Conservation (phyloP, 2,329 filamentous ascomycete genomes). For the Calonectria multiphialidica region DNA sequence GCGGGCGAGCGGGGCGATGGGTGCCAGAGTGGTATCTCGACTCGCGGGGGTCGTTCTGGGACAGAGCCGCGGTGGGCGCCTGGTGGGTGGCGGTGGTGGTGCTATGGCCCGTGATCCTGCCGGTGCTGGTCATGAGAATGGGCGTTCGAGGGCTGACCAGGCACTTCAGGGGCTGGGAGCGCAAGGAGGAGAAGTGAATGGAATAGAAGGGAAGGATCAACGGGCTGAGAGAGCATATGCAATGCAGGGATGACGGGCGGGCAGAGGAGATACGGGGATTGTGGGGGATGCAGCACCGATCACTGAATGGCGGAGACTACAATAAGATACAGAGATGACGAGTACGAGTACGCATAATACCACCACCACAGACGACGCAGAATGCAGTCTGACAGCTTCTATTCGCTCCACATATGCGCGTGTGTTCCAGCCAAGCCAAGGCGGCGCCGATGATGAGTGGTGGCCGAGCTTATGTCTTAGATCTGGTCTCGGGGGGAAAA, state of each 20-base stretch:
- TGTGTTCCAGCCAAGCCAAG: background rate
- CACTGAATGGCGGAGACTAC: background rate
- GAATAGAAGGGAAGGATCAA: too few relatives aligned
- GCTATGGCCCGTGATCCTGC: slow-evolving; percentile 69
- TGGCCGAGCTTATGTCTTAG: slow-evolving; percentile 3
- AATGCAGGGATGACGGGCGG: background rate
- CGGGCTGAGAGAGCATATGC: slow-evolving; percentile 46
- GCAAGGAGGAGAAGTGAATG: slow-evolving; percentile 52
- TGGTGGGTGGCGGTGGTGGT: slow-evolving; percentile 48
- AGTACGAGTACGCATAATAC: slow-evolving; percentile 10
- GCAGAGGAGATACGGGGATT: background rate
- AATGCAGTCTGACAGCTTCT: background rate
- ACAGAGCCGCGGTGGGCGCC: slow-evolving; percentile 36
- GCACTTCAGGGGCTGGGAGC: slow-evolving; percentile 59
- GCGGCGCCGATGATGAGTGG: background rate
- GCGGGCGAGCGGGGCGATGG: slow-evolving; percentile 45
- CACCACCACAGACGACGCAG: background rate
- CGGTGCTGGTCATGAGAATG: slow-evolving; percentile 79
- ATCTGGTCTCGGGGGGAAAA: background rate
- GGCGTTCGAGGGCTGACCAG: slow-evolving; percentile 55
- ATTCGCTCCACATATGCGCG: background rate
- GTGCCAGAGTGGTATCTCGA: slow-evolving; percentile 51
- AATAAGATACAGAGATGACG: slow-evolving; percentile 2
- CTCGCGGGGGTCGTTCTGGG: slow-evolving; percentile 30
- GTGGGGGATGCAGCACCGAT: background rate